phyloP scores from a whole-genome alignment of 306 rosid species.

The Cyclanthera cordifolia region DNA sequence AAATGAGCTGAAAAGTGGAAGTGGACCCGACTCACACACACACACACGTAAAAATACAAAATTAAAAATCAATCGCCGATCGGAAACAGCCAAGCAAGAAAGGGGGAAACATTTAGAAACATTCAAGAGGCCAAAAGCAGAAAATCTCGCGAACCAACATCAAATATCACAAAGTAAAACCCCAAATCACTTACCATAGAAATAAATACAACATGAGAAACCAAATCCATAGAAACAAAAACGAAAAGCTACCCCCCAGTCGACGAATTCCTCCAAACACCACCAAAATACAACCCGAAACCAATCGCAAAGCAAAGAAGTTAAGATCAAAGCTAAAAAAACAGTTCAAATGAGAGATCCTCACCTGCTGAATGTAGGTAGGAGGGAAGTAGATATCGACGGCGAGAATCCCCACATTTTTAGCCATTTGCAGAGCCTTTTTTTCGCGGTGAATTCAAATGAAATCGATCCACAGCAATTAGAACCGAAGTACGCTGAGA shows the following conservation, averaged over 20 bases:
- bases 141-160: not conserved
- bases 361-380: constrained; percentile 70
- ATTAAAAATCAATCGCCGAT: not conserved
- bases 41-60: not conserved
- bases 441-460: not conserved
- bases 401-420: constrained; percentile 90
- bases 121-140: not conserved
- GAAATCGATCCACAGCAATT: not conserved
- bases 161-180: not conserved
- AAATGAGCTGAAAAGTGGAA: not conserved
- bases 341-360: not conserved
- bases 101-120: not conserved
- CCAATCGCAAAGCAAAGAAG: not conserved
- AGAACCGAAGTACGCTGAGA: not conserved
- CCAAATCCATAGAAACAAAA: not conserved
- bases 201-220: not conserved
- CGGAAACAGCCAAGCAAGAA: not conserved
- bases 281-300: not conserved
- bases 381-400: constrained; percentile 90
- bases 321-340: not conserved
- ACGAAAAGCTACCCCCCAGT: too few relatives aligned
- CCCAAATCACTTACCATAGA: not conserved
- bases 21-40: constrained; percentile 4
- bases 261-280: not conserved
- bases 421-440: constrained; percentile 38